Base-by-base conservation (phyloP, 2,329 filamentous ascomycete genomes). In the Drechmeria coniospora region DNA sequence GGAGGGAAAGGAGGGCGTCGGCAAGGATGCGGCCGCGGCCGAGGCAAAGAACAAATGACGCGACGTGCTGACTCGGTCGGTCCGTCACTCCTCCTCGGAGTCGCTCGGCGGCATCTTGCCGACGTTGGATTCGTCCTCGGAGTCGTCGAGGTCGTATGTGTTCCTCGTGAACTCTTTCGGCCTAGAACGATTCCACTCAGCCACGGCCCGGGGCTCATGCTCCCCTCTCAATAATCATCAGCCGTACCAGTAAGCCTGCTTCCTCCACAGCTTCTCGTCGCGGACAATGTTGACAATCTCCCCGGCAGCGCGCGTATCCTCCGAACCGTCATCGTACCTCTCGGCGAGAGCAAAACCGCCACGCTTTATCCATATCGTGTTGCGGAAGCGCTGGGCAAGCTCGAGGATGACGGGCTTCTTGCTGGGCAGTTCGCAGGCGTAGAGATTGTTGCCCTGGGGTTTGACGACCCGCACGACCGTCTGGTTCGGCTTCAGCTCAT, bases 201-300 rank as follows among this genome's bases (percentile, higher is more conserved):
- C 21, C n/a, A 15, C 26, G 18, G 18, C 28, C 11, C 8, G 8
- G 16, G 7, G 6, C 7, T 22, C n/a, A n/a, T n/a, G n/a, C n/a
- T n/a, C n/a, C n/a, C n/a, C n/a, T n/a, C n/a, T n/a, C n/a, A n/a
- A n/a, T n/a, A n/a, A n/a, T n/a, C n/a, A n/a, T n/a, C n/a, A n/a
- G n/a, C 24, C 28, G 18, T 45, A 87, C 90, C 90, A 95, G 50
- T 87, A 98, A 8, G 62, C 44, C 58, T 79, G 74, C 56, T 92
- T 93, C 45, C 84, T 72, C 90, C 90, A 98, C 23, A 65, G 64
- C 56, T 82, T 92, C 59, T 94, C 86, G 45, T 94, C 83, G 21
- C 82, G 66, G 21, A 95, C 84, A 20, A 95, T 73, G 46, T 94
- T 94, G 40, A 92, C 65, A 43, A 98, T 94, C 52, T 93, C 82